Conservation (phyloP, 768 basidiomycete genomes). For the Lepiota venenata region DNA sequence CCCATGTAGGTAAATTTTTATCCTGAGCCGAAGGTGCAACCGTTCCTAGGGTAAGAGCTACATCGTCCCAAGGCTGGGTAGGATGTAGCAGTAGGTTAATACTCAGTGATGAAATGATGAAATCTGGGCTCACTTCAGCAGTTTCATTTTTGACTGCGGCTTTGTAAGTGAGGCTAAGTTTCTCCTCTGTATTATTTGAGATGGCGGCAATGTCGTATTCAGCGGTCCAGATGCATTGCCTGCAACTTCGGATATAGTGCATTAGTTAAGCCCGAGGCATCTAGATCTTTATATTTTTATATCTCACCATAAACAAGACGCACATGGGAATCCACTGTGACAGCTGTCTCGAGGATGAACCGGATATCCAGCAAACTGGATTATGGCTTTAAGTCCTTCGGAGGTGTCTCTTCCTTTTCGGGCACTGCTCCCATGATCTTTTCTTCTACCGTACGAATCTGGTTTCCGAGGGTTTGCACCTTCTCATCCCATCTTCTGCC, state of each 20-base stretch:
- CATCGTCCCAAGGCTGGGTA: not conserved
- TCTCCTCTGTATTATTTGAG: not conserved
- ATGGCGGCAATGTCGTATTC: not conserved
- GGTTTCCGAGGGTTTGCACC: not conserved
- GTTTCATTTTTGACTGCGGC: not conserved
- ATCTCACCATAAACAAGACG: not conserved
- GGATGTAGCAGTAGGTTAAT: no score
- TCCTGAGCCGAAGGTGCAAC: not conserved
- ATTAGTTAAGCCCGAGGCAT: not conserved
- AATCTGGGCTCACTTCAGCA: not conserved
- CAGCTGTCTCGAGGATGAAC: not conserved
- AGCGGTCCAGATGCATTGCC: not conserved
- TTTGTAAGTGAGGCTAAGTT: not conserved
- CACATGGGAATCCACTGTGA: not conserved
- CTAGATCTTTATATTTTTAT: not conserved
- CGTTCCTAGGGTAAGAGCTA: not conserved
- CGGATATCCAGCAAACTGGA: not conserved
- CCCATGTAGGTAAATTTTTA: not conserved
- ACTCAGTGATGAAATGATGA: no score
- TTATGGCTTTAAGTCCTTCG: not conserved
- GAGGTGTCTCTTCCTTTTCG: not conserved
- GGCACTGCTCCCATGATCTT: not conserved
- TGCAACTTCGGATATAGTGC: not conserved
- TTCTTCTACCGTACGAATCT: not conserved
- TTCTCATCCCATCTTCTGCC: not conserved